Conservation (phyloP, 1,284 basidiomycete species). For the Volvariella volvacea region DNA sequence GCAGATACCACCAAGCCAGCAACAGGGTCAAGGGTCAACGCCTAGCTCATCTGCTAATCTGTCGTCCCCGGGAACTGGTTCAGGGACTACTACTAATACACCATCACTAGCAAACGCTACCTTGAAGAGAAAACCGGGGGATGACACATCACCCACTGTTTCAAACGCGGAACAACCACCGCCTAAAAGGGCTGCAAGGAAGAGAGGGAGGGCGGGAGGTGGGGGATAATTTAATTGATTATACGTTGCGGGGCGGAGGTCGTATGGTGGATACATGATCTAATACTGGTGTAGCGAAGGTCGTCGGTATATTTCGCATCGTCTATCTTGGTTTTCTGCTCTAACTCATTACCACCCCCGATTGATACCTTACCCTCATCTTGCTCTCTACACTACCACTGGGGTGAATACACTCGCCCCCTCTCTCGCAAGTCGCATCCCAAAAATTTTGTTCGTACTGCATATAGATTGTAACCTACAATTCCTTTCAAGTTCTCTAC, state of each 20-base stretch:
- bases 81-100: conserved; percentile 31
- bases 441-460: conserved; percentile 22
- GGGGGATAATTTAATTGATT: conserved; percentile 32
- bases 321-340: no score
- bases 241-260: no score
- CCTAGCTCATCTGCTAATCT: conserved; percentile 25
- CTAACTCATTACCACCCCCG: conserved; percentile 13
- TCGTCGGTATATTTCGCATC: no score
- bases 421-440: conserved; percentile 11
- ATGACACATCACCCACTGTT: conserved; percentile 46
- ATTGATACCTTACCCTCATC: conserved; percentile 10
- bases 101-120: conserved; percentile 47
- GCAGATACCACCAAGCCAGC: conserved; percentile 14
- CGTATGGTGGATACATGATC: no score
- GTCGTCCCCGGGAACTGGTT: conserved; percentile 32
- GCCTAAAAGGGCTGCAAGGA: conserved; percentile 44
- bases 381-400: conserved; percentile 12
- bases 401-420: conserved; percentile 8
- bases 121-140: conserved; percentile 55
- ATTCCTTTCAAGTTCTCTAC: no score
- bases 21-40: no score
- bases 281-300: no score
- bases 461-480: conserved; percentile 43
- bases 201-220: conserved; percentile 40
- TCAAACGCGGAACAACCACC: conserved; percentile 39